These are phyloP conservation scores for Corylus heterophylla DNA, from an alignment of 306 rosid genomes.

Conservation along the genomic window DNA sequence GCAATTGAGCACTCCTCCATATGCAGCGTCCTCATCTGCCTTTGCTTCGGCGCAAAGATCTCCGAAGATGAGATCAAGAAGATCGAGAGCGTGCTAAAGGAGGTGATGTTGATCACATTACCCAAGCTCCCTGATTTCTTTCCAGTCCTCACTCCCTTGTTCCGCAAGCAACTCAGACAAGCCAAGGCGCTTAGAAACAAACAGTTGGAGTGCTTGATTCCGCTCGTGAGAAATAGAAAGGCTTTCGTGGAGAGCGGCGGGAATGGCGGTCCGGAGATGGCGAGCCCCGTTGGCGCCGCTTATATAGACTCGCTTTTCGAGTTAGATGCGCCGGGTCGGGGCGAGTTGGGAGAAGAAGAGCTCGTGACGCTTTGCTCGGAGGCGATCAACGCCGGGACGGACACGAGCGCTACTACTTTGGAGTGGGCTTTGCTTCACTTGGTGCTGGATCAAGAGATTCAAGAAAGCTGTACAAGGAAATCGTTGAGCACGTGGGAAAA, in stretches of 20 bases:
- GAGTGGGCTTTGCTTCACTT: constrained; percentile 90
- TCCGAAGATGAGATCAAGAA: constrained; percentile 54
- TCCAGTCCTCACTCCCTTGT: constrained; percentile 69
- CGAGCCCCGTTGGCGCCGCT: constrained; percentile 73
- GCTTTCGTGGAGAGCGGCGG: constrained; percentile 49
- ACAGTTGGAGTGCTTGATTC: constrained; percentile 69
- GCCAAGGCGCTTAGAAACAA: constrained; percentile 58
- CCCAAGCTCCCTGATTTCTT: constrained; percentile 90
- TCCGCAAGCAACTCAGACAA: constrained; percentile 47
- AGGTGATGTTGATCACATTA: constrained; percentile 68
- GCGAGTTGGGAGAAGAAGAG: constrained; percentile 76
- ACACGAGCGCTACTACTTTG: constrained; percentile 81
- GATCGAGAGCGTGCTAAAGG: constrained; percentile 71
- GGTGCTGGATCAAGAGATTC: constrained; percentile 66
- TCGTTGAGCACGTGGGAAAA: constrained; percentile 56
- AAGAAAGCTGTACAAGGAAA: constrained; percentile 64
- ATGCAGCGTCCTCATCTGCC: constrained; percentile 81
- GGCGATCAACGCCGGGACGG: constrained; percentile 81
- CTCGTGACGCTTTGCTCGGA: constrained; percentile 79
- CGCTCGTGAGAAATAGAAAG: constrained; percentile 65
- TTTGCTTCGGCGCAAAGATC: constrained; percentile 83
- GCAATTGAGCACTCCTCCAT: too few species aligned
- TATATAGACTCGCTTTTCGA: constrained; percentile 77
- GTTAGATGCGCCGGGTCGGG: constrained; percentile 67
- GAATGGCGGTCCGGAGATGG: constrained; percentile 52